Evolutionary conservation across 2,329 filamentous ascomycete species (phyloP).

Genomic region (Pleomassaria siparia): DNA sequence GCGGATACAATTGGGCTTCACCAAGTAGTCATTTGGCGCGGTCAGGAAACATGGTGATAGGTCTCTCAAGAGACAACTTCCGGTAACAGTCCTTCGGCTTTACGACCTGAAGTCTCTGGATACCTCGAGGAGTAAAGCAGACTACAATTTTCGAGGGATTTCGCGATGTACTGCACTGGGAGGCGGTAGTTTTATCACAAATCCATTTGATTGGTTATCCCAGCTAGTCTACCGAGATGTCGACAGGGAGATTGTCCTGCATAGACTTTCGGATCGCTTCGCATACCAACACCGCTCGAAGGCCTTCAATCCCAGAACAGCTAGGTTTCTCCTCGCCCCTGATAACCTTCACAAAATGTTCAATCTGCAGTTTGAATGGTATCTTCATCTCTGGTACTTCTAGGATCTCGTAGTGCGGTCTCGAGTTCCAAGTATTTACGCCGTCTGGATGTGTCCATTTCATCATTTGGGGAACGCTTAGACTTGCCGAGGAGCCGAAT

Average conservation of each 20-base stretch:
- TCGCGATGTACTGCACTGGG: too few species aligned
- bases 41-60: too few species aligned
- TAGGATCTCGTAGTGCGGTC: slow-evolving; percentile 39
- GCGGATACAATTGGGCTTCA: too few species aligned
- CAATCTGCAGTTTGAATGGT: slow-evolving; percentile 57
- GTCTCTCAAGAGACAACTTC: too few species aligned
- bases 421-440: slow-evolving; percentile 48
- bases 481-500: slow-evolving; percentile 54
- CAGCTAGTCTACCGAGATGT: slow-evolving; percentile 14
- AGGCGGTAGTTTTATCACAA: too few species aligned
- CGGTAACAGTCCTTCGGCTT: too few species aligned
- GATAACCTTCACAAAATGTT: slow-evolving; percentile 55
- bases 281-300: slow-evolving; percentile 56
- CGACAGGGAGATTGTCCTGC: slow-evolving; percentile 39
- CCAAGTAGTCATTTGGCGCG: too few species aligned
- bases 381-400: slow-evolving; percentile 32
- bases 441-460: slow-evolving; percentile 48
- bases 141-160: too few species aligned
- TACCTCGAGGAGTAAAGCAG: too few species aligned
- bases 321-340: slow-evolving; percentile 45
- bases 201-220: too few species aligned
- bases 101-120: too few species aligned
- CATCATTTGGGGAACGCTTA: slow-evolving; percentile 59
- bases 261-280: slow-evolving; percentile 54
- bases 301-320: slow-evolving; percentile 53